phyloP scores from a whole-genome alignment of 768 basidiomycete species.

The Obba rivulosa region DNA sequence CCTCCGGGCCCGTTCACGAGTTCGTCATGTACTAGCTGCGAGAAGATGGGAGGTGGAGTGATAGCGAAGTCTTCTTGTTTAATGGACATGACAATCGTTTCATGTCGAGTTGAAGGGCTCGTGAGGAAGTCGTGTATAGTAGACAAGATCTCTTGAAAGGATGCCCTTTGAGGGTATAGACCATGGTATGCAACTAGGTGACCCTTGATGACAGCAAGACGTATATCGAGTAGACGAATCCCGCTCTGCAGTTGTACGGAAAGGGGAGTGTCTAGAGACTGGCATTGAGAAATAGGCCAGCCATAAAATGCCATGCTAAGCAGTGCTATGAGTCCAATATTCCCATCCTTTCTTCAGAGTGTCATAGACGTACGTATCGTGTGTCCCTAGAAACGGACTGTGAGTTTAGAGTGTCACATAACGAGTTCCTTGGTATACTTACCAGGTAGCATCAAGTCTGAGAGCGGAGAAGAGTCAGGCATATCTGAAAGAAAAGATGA shows the following conservation, averaged over 20 bases:
- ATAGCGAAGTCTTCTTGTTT: slow-evolving; percentile 76
- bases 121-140: slow-evolving; percentile 62
- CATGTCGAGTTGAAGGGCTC: slow-evolving; percentile 47
- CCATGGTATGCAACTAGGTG: slow-evolving; percentile 79
- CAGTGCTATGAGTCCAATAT: slow-evolving; percentile 6
- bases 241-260: slow-evolving; percentile 67
- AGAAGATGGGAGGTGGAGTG: slow-evolving; percentile 48
- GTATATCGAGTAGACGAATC: slow-evolving; percentile 77
- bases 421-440: slow-evolving; percentile 22
- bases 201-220: slow-evolving; percentile 61
- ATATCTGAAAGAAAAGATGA: slow-evolving; percentile 55
- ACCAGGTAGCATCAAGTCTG: slow-evolving; percentile 78
- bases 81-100: slow-evolving; percentile 82
- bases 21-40: slow-evolving; percentile 57
- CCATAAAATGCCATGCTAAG: slow-evolving; percentile 77
- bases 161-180: slow-evolving; percentile 59
- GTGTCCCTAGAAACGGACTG: slow-evolving; percentile 41
- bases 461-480: slow-evolving; percentile 63
- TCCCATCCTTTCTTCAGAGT: not conserved
- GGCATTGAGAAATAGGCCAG: slow-evolving; percentile 86
- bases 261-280: slow-evolving; percentile 57
- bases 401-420: slow-evolving; percentile 12
- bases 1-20: slow-evolving; percentile 51
- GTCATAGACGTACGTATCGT: slow-evolving; percentile 52
- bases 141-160: slow-evolving; percentile 61